Conservation (phyloP, 768 basidiomycete species). For the Leucocoprinus leucothites region DNA sequence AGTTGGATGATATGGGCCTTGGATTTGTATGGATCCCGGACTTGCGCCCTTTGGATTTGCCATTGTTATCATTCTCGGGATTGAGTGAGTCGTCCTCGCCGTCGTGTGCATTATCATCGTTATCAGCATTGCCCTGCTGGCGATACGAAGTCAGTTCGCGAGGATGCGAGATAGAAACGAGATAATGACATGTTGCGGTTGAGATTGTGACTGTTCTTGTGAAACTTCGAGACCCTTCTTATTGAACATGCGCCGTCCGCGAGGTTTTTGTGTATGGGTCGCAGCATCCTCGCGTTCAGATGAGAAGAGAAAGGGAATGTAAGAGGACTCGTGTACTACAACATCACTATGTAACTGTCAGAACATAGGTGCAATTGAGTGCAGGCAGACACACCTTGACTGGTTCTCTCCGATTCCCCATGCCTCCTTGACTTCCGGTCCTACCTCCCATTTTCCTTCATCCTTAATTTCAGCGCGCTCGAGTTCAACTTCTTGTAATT, state of each 20-base stretch:
- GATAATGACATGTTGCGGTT: slow-evolving; percentile 14
- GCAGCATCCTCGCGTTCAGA: slow-evolving; percentile 4
- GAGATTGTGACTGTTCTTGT: slow-evolving; percentile 12
- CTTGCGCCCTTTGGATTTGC: slow-evolving; percentile 16
- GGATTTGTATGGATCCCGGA: slow-evolving; percentile 23
- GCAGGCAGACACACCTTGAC: neutral
- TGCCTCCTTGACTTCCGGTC: slow-evolving; percentile 15
- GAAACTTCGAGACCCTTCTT: slow-evolving; percentile 39
- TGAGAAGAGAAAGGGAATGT: slow-evolving; percentile 17
- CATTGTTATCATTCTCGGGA: neutral
- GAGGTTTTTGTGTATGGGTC: slow-evolving; percentile 16
- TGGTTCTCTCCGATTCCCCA: slow-evolving; percentile 13
- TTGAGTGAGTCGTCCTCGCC: neutral
- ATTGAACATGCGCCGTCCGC: slow-evolving; percentile 48
- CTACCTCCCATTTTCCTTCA: slow-evolving; percentile 19
- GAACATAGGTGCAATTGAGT: neutral
- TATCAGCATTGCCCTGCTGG: neutral
- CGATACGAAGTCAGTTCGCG: neutral
- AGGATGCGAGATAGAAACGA: neutral
- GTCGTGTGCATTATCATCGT: neutral
- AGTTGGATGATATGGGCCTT: slow-evolving; percentile 24
- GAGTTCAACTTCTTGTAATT: slow-evolving; percentile 11
- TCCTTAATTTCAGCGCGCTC: slow-evolving; percentile 16
- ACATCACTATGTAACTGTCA: slow-evolving; percentile 7
- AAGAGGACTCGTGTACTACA: slow-evolving; percentile 15